phyloP scores from a whole-genome alignment of 1,139 yeast species.

The Kodamaea alishanica region DNA sequence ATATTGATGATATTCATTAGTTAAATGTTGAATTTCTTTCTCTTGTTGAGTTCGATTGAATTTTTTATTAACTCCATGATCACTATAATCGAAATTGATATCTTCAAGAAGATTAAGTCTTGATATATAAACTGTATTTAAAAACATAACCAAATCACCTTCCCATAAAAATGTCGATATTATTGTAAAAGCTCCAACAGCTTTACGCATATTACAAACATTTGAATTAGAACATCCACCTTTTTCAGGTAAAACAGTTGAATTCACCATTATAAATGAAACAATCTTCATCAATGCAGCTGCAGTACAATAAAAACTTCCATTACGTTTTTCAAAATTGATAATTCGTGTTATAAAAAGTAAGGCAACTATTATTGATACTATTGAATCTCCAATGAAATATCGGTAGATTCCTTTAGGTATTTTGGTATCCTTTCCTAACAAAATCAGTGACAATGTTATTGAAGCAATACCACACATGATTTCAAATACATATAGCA shows the following conservation, averaged over 20 bases:
- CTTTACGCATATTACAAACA: conserved; percentile 34
- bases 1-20: background rate
- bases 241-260: conserved; percentile 24
- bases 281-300: conserved; percentile 34
- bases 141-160: conserved; percentile 35
- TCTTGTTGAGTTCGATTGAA: conserved; percentile 1
- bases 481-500: conserved; percentile 36
- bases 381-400: conserved; percentile 37
- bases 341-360: conserved; percentile 34
- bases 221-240: conserved; percentile 15
- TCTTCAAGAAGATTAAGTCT: conserved; percentile 35
- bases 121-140: conserved; percentile 42
- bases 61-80: conserved; percentile 16
- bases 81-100: conserved; percentile 34
- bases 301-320: conserved; percentile 40
- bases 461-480: conserved; percentile 32
- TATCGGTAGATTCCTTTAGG: conserved; percentile 31
- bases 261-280: conserved; percentile 30
- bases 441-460: conserved; percentile 27
- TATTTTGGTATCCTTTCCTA: conserved; percentile 22
- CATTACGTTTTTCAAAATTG: conserved; percentile 41
- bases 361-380: conserved; percentile 33
- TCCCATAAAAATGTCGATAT: conserved; percentile 43
- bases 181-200: conserved; percentile 37
- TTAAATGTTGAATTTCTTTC: background rate